Conservation (phyloP, 495 filamentous ascomycete species). For the Lasiosphaeris hirsuta region DNA sequence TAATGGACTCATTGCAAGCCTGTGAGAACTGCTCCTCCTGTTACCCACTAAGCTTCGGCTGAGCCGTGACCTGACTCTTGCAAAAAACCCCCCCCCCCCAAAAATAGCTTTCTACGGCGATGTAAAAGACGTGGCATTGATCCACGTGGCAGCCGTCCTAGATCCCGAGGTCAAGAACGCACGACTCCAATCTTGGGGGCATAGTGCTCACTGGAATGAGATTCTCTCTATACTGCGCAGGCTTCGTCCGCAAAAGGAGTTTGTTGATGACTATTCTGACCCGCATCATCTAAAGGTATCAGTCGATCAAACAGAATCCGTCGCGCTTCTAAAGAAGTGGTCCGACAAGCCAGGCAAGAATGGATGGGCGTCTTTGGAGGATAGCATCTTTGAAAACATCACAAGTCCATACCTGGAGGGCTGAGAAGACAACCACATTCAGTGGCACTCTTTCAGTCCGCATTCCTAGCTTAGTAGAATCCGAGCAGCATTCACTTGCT, state of each 20-base stretch:
- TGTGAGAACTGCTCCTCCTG: not conserved
- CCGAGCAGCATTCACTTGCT: no score
- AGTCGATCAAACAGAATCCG: slow-evolving; percentile 5
- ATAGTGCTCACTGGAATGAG: slow-evolving; percentile 14
- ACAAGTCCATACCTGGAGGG: not conserved
- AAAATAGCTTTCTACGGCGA: slow-evolving; percentile 1
- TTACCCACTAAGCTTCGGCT: not conserved
- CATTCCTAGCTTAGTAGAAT: no score
- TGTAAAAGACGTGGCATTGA: slow-evolving; percentile 7
- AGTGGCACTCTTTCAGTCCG: not conserved
- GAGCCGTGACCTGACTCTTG: not conserved
- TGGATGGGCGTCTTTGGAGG: slow-evolving; percentile 15
- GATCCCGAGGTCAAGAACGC: slow-evolving; percentile 5
- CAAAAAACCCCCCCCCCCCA: no score
- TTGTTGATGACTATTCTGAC: slow-evolving; percentile 13
- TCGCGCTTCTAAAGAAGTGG: slow-evolving; percentile 12
- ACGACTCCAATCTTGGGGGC: slow-evolving; percentile 12
- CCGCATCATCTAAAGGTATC: slow-evolving; percentile 7
- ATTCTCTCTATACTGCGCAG: slow-evolving; percentile 13
- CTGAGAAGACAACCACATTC: not conserved
- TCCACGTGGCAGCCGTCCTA: slow-evolving; percentile 2
- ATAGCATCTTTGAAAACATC: not conserved
- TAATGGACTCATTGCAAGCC: not conserved
- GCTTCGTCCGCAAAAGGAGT: slow-evolving; percentile 11
- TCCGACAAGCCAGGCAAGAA: slow-evolving; percentile 1